Conservation (phyloP, 345 rosid species). For the Dovyalis caffra region DNA sequence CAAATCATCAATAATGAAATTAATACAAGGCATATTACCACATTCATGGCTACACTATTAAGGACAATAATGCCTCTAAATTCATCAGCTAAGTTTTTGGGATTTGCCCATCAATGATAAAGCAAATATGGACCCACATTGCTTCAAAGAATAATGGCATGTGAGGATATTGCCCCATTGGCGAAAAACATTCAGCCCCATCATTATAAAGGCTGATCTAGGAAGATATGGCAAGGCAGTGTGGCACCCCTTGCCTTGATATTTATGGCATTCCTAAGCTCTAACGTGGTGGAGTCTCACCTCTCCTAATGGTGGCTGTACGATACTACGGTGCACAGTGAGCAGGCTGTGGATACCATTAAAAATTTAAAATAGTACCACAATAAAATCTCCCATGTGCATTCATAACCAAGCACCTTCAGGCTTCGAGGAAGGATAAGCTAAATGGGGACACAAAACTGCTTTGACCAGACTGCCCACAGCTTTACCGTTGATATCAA, state of each 20-base stretch:
- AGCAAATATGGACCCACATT: neutral
- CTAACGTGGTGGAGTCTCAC: neutral
- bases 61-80: too few species aligned
- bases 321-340: fast-evolving
- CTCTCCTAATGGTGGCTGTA: too few species aligned
- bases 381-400: neutral
- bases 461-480: neutral
- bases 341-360: fast-evolving
- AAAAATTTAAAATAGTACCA: too few species aligned
- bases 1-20: neutral
- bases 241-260: neutral
- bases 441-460: neutral
- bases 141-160: too few species aligned
- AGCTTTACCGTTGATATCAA: neutral
- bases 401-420: neutral
- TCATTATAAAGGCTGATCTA: neutral
- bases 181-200: neutral
- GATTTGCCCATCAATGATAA: too few species aligned
- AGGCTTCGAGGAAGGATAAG: neutral
- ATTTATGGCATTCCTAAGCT: neutral
- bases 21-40: too few species aligned
- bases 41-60: too few species aligned
- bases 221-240: neutral
- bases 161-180: neutral
- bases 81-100: too few species aligned